Evolutionary conservation across 768 basidiomycete species (phyloP).

Genomic region (Lactarius hengduanensis): DNA sequence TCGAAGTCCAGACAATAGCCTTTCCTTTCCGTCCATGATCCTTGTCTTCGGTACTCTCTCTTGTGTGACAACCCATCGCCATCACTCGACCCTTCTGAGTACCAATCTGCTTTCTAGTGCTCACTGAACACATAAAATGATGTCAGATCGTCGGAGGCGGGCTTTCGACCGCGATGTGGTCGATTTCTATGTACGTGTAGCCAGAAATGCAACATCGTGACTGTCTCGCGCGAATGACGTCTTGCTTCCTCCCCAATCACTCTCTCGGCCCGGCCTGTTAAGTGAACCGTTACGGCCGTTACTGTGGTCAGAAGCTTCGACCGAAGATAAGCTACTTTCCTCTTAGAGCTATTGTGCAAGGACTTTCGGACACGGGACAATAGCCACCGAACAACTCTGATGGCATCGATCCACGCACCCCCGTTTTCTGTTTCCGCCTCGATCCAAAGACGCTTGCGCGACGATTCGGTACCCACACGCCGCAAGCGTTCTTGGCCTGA

Average conservation of each 20-base stretch:
- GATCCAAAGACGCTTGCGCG: background rate
- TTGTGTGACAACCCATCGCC: background rate
- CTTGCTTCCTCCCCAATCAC: background rate
- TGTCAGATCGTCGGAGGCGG: background rate
- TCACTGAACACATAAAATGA: background rate
- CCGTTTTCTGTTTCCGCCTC: background rate
- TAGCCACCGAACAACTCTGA: background rate
- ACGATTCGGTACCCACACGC: background rate
- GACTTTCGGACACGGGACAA: background rate
- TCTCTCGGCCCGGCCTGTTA: background rate
- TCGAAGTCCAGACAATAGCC: background rate
- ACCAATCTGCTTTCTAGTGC: background rate
- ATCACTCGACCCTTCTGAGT: background rate
- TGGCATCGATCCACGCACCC: background rate
- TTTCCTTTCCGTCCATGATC: background rate
- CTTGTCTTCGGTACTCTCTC: background rate
- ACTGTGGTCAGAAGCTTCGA: background rate
- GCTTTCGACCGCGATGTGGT: background rate
- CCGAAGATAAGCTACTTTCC: background rate
- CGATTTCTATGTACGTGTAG: constrained; percentile 1
- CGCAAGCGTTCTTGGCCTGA: background rate
- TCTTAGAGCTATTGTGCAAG: background rate
- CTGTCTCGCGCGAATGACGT: constrained; percentile 1
- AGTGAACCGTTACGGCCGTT: background rate
- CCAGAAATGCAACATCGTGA: background rate